These are phyloP conservation scores for Penicillium corylophilum DNA, from an alignment of 2,329 filamentous ascomycete species.

Conservation along the genomic window DNA sequence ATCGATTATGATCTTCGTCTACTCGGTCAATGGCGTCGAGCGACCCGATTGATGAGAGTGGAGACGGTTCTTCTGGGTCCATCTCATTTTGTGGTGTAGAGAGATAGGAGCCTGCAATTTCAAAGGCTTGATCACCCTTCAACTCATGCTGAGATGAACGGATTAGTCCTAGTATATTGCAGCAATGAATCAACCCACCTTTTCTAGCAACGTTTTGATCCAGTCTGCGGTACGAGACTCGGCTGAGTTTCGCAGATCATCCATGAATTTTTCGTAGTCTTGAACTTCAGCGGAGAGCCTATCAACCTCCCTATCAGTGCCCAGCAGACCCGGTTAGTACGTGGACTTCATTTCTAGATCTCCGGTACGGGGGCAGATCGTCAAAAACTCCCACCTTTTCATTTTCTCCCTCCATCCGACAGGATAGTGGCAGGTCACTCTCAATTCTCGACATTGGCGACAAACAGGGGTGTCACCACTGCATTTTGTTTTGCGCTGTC, in stretches of 20 bases:
- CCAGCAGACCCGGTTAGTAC: constrained; percentile 13
- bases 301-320: constrained; percentile 32
- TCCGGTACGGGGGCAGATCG: background rate
- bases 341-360: background rate
- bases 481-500: constrained; percentile 43
- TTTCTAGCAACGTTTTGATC: constrained; percentile 38
- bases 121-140: constrained; percentile 18
- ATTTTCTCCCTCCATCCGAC: constrained; percentile 39
- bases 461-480: constrained; percentile 38
- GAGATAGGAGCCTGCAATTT: constrained; percentile 24
- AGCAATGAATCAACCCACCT: constrained; percentile 25
- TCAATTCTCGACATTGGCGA: constrained; percentile 35
- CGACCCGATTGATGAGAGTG: constrained; percentile 41
- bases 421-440: constrained; percentile 34
- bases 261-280: constrained; percentile 43
- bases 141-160: constrained; percentile 22
- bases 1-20: constrained; percentile 45
- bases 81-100: constrained; percentile 32
- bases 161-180: background rate
- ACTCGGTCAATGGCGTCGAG: constrained; percentile 46
- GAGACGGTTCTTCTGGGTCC: constrained; percentile 29
- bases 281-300: constrained; percentile 30
- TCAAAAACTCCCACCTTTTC: constrained; percentile 30
- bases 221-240: constrained; percentile 35
- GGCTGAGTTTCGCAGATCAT: constrained; percentile 33